A percentile compares a stretch with the other conserved stretches of the same genome.
Evolutionary conservation across 2,329 filamentous ascomycete species (phyloP).

Genomic region (Alternaria longipes): DNA sequence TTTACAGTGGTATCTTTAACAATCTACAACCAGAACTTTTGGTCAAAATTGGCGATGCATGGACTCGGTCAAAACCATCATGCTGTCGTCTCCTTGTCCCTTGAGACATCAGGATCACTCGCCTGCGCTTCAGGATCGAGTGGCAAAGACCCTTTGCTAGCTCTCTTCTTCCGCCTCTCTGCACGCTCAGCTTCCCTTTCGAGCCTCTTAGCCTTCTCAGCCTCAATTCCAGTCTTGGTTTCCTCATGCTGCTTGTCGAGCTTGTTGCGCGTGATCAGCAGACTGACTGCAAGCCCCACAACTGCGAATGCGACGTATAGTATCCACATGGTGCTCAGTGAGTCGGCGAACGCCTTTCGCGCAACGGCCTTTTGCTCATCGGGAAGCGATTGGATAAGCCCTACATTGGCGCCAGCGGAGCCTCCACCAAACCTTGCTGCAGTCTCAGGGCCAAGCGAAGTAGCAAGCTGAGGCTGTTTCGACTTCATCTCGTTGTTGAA

Average conservation of each 20-base stretch:
- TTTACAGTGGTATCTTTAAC: background rate
- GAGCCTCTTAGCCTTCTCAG: constrained; percentile 51
- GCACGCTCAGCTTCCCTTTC: constrained; percentile 47
- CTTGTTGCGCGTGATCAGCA: constrained; percentile 55
- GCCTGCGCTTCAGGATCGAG: constrained; percentile 27
- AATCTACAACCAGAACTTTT: background rate
- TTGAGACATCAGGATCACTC: background rate
- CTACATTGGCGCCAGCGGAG: constrained; percentile 68
- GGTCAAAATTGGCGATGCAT: constrained; percentile 4
- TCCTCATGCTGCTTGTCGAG: constrained; percentile 57
- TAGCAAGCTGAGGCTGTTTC: constrained; percentile 60
- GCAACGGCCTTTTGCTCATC: constrained; percentile 56
- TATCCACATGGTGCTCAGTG: constrained; percentile 60
- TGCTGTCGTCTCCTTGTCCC: constrained; percentile 10
- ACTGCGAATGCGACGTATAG: constrained; percentile 56
- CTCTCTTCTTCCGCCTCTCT: constrained; percentile 41
- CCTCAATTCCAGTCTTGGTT: constrained; percentile 60
- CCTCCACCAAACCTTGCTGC: constrained; percentile 66
- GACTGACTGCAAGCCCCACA: constrained; percentile 50
- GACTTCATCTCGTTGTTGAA: constrained; percentile 78
- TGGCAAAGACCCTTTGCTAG: constrained; percentile 29
- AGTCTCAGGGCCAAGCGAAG: constrained; percentile 61
- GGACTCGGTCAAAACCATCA: constrained; percentile 7
- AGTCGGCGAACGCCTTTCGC: constrained; percentile 55
- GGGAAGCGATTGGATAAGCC: constrained; percentile 63